Base-by-base conservation (phyloP, 257 asterid genomes). In the Rhazya stricta region DNA sequence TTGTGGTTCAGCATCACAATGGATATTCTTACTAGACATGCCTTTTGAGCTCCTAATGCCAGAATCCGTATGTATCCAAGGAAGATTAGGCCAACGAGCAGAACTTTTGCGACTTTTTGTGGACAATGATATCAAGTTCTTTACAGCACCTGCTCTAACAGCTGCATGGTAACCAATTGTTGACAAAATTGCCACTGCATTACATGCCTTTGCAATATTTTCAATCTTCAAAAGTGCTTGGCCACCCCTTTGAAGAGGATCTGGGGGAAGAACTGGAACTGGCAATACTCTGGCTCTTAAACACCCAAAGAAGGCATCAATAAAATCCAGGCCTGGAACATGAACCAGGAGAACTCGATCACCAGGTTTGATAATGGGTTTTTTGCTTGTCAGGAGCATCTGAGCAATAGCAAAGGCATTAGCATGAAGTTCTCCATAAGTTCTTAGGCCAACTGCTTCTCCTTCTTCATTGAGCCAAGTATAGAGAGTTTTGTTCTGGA, bases 221-320 rank as follows among this genome's bases (percentile, higher is more conserved):
- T 89, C 94, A 4, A 91, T 88, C 78, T 91, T 91, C 82, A 88
- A 39, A 56, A 89, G 96, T 53, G 96, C 94, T 61, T 91, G 97
- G 51, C 97, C 97, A 1, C 97, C 97, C 81, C 94, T 85, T 79
- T 92, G 97, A 67, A 90, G 91, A 41, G 97, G 97, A 82, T 92
- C 97, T 3, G 97, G 92, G 25, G 97, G 97, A 69, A 92, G 91
- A 36, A 85, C 96, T 0, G 97, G 97, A 58, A 92, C 97, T 25
- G 97, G 97, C 63, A 92, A 77, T 2, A 92, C 88, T 73, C 90
- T 71, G n/a, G 97, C 87, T 81, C 94, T 71, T 69, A 92, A 78
- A 80, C 97, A 92, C 68, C 96, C 97, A 42, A 92, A 92, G 84
- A 92, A 92, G 63, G 97, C 87, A 77, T 92, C 97, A 25, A 90